A percentile compares a stretch with the other conserved stretches of the same genome.
phyloP scores from a whole-genome alignment of 352 stramenopile species.

The Phytophthora ohioensis region DNA sequence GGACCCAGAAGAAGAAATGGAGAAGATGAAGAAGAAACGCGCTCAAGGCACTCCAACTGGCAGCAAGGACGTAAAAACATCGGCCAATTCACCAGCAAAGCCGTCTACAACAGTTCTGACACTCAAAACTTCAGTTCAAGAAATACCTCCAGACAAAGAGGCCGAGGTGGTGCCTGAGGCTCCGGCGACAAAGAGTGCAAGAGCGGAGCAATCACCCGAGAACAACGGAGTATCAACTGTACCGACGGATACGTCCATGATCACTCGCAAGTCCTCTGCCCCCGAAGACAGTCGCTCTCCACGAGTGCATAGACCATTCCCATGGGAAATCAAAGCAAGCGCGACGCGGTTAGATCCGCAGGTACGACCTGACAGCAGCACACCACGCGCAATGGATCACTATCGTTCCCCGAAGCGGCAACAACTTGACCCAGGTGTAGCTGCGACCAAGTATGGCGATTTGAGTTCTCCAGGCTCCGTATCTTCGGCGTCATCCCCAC shows the following conservation, averaged over 20 bases:
- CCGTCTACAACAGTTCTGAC: background rate
- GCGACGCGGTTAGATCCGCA: background rate
- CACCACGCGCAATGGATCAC: conserved; percentile 30
- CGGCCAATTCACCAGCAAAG: conserved; percentile 17
- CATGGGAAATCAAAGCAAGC: conserved; percentile 18
- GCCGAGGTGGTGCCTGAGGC: background rate
- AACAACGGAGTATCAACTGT: conserved; percentile 4
- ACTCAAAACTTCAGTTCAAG: conserved; percentile 3
- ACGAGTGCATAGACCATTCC: conserved; percentile 19
- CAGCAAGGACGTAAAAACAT: conserved; percentile 11
- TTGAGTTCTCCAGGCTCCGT: conserved; percentile 59
- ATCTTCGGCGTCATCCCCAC: conserved; percentile 67
- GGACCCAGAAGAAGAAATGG: conserved; percentile 28
- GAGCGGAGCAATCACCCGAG: background rate
- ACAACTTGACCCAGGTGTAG: conserved; percentile 38
- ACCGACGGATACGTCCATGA: background rate
- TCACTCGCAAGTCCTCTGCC: conserved; percentile 1
- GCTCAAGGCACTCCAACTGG: background rate
- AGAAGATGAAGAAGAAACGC: conserved; percentile 15
- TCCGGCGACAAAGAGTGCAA: conserved; percentile 1
- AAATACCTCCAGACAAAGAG: conserved; percentile 21
- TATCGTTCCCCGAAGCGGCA: conserved; percentile 63
- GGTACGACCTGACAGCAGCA: conserved; percentile 8
- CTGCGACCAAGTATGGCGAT: conserved; percentile 40
- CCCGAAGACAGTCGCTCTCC: conserved; percentile 13